Base-by-base conservation (phyloP, 1,284 basidiomycete genomes). In the Cryptococcus hybrid region DNA sequence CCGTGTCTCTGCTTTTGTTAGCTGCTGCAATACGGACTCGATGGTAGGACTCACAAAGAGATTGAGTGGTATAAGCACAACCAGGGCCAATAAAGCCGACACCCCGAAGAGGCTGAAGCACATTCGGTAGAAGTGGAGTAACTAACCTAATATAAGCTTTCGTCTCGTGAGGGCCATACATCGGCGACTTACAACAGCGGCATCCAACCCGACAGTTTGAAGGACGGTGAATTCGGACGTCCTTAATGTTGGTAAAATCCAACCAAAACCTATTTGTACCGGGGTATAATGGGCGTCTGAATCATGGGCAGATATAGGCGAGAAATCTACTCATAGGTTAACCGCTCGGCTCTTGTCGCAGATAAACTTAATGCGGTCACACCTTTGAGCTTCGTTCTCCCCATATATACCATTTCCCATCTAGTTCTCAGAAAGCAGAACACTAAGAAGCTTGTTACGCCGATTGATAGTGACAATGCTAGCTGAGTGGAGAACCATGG, bases 121-220 rank as follows among this genome's bases (percentile, higher is more conserved):
- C 84, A 90, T 97, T 75, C 94, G 93, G 83, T 93, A 89, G 80
- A 99, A 99, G 66, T 87, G 90, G 40, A 99, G 84, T 3, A 98
- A 83, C 91, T 94, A 54, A 2, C 13, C 34, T n/a, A 30, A 7
- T n/a, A 15, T 9, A 2, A 6, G 51, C 36, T 24, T 35, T 39
- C 15, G 8, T n/a, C 18, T 8, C 34, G 36, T 3, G 35, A 35
- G 2, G 13, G n/a, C 30, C 30, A 30, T 30, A 30, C 30, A 3
- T 40, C 12, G 69, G 52, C 39, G 74, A 77, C 82, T 61, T 64
- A 87, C 91, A 66, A 98, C 92, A 5, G 92, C 92, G 43, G 93
- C 95, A 77, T 99, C 95, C 50, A 99, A 79, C 0, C 95, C 95
- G 9, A 98, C 94, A 44, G 95, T 94, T 73, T 98, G 94, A 0